These are phyloP conservation scores for Boechera retrofracta DNA, from an alignment of 345 rosid genomes.

Conservation along the genomic window DNA sequence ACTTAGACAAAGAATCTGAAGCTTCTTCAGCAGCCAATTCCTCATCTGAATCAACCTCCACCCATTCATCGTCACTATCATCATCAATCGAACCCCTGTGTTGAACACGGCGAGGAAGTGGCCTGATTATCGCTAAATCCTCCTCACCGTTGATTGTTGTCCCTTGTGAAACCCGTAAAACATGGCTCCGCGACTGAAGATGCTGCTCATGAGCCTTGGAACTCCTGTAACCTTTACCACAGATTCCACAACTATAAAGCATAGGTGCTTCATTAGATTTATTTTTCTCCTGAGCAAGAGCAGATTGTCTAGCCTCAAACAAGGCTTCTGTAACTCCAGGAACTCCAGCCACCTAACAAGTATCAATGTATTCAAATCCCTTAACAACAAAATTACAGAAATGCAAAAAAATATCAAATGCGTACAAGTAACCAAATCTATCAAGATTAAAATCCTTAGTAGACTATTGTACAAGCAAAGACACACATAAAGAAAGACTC, in stretches of 20 bases:
- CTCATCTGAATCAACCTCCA: constrained; percentile 77
- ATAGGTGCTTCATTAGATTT: constrained; percentile 61
- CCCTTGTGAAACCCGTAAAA: constrained; percentile 66
- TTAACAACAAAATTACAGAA: not conserved
- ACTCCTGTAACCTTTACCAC: constrained; percentile 85
- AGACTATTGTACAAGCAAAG: not conserved
- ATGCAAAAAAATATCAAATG: not conserved
- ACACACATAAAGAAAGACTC: not conserved
- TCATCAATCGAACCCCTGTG: constrained; percentile 32
- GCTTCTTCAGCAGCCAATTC: constrained; percentile 62
- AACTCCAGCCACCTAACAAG: constrained; percentile 82
- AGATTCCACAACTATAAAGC: constrained; percentile 76
- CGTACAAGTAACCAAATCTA: not conserved
- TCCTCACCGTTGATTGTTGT: constrained; percentile 50
- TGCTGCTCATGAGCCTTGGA: constrained; percentile 89
- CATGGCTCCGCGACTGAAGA: constrained; percentile 72
- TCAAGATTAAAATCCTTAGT: not conserved
- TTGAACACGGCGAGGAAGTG: constrained; percentile 54
- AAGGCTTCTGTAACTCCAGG: constrained; percentile 93
- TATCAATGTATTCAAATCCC: not conserved
- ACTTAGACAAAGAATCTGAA: constrained; percentile 52
- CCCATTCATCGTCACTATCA: constrained; percentile 88
- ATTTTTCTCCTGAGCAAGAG: constrained; percentile 65
- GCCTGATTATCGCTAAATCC: constrained; percentile 61
- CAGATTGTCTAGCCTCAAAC: constrained; percentile 77